Evolutionary conservation across 139 green algal species (phyloP), one percentile per base, ranked within the genome.

Genomic region (Chlamydomonas schloesseri): DNA sequence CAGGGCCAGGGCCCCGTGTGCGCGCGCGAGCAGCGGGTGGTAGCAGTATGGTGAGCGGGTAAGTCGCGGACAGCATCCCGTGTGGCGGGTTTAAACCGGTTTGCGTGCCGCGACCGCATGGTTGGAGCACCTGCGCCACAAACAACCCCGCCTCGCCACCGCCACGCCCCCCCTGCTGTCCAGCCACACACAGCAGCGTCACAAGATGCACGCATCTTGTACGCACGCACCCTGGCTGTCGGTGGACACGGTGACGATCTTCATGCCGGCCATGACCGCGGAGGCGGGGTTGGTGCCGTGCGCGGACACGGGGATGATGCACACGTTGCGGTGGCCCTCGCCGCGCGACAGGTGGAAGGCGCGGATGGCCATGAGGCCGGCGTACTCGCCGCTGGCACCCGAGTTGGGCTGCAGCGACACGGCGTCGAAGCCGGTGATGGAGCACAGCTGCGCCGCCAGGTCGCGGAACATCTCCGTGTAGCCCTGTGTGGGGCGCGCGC

Each of bases 231-330:
- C 96, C 58, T 88, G 34, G 26, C 67, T 87, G 71, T 99, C 97
- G 10, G 94, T 97, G 67, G 89, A 93, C 57, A 99, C 95, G 14
- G 92, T 93, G 13, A 99, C 96, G 69, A 99, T 98, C 87, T 97
- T 97, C 97, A 99, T 99, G 90, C 98, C 98, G 6, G 94, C 95
- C 98, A 99, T 99, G 71, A 97, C 94, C 23, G 98, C 98, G 6
- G 92, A 97, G 50, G 98, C 98, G 23, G 98, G 98, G 95, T 99
- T 99, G 86, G 97, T 99, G 80, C 98, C 97, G 91, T 99, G 98
- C 13, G 98, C 98, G 26, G 94, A 98, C 15, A 97, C 94, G 28
- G 98, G 98, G 92, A 99, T 99, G 93, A 99, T 99, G 96, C 98
- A 99, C 31, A 99, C 90, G 84, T 99, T 95, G 84, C 98, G 95